Base-by-base conservation (phyloP, 371 early-diverging fungal genomes). In the Mortierella sp. region DNA sequence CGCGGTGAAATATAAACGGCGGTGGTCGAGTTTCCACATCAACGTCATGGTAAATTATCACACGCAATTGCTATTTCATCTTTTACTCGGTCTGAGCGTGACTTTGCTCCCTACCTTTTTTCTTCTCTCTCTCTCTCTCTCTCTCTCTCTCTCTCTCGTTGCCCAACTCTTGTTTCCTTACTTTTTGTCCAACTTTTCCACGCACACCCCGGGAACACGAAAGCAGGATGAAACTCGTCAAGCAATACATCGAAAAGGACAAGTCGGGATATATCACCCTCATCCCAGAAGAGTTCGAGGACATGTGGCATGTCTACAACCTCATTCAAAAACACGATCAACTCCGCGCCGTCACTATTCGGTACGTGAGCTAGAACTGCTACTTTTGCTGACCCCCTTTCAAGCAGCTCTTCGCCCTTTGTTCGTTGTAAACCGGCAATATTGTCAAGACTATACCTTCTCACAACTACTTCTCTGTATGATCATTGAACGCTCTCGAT, bases 221-320 rank as follows among this genome's bases (percentile, higher is more conserved):
- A 50, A 45, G 21, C 45, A 74, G 58, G 19, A 91, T 91, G 91
- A 89, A 94, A 88, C 82, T 94, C 54, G 90, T 94, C 72, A 91
- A 86, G 70, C 93, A 93, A 76, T 73, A 74, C 70, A 87, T 94
- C 47, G 95, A 94, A 82, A 93, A 89, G 75, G 95, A 95, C 85
- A 79, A 86, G 44, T 92, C 94, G 9, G 95, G 95, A 34, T 90
- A 86, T 79, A 91, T 95, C n/a, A 92, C 91, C 1, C 83, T 95
- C 34, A 89, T 89, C 71, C 96, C 99, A 10, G 98, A 99, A 84
- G 98, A 99, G 82, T 85, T 94, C 65, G 99, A 99, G 86, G 99
- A 98, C 89, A 97, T 99, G 97, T 99, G 99, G 99, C 97, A 98
- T 88, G 93, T 96, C 45, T 99, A 98, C 91, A 98, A 99, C 89